Percentiles rank a stretch among this genome's conserved stretches.
Conservation (phyloP, 345 rosid genomes). For the Eucalyptus erythrocorys region DNA sequence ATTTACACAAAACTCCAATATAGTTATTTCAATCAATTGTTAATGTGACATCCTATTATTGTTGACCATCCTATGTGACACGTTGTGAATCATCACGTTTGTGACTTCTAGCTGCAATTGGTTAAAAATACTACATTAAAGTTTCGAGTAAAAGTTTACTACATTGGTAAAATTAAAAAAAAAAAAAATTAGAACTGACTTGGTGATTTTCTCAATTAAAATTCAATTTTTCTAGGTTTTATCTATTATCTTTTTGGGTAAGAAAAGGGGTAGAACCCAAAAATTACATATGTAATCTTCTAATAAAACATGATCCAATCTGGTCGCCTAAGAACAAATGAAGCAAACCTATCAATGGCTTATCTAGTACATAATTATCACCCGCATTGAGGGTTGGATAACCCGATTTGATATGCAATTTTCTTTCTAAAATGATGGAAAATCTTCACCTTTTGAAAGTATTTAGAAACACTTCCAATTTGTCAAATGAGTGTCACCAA, state of each 20-base stretch:
- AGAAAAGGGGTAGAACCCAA: background rate
- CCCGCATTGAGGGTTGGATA: background rate
- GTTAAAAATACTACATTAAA: background rate
- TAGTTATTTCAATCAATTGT: background rate
- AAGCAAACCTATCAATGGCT: background rate
- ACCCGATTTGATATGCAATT: background rate
- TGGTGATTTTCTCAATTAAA: background rate
- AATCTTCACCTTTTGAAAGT: rapidly evolving
- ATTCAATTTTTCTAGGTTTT: background rate
- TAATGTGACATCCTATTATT: rapidly evolving
- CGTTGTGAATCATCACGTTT: rapidly evolving
- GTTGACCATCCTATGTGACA: rapidly evolving
- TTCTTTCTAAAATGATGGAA: background rate
- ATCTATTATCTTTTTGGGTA: too few relatives aligned
- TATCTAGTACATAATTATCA: background rate
- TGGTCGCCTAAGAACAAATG: background rate
- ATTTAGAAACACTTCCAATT: too few relatives aligned
- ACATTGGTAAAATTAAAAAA: background rate
- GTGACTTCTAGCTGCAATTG: background rate
- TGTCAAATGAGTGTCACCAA: background rate
- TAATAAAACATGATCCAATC: too few relatives aligned
- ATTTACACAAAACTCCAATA: rapidly evolving
- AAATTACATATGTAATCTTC: too few relatives aligned
- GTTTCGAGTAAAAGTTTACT: background rate
- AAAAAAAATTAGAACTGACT: rapidly evolving